Evolutionary conservation across 805 yeast species (phyloP).

Genomic region (Kuraishia hungarica): DNA sequence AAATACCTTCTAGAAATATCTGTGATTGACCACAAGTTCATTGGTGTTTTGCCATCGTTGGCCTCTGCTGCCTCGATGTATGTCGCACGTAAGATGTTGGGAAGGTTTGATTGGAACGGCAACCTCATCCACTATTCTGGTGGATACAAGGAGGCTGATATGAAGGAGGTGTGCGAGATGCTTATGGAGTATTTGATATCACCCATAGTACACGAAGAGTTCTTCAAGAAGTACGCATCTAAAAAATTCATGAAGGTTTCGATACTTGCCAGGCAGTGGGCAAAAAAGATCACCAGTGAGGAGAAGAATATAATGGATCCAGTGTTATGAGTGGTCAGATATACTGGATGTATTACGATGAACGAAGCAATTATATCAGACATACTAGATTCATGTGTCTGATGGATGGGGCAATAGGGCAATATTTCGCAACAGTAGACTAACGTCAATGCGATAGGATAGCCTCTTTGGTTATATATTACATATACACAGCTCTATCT

Average conservation of each 20-base stretch:
- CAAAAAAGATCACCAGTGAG: slow-evolving; percentile 46
- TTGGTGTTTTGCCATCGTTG: slow-evolving; percentile 66
- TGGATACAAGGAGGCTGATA: slow-evolving; percentile 68
- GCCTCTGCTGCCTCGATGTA: slow-evolving; percentile 88
- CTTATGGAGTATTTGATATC: slow-evolving; percentile 68
- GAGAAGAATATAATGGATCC: slow-evolving; percentile 33
- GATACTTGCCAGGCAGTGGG: slow-evolving; percentile 77
- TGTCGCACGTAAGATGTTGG: slow-evolving; percentile 66
- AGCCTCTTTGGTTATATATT: not conserved
- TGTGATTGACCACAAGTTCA: slow-evolving; percentile 65
- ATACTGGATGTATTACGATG: too few species aligned
- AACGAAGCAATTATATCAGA: too few species aligned
- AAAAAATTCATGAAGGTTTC: slow-evolving; percentile 84
- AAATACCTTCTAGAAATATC: slow-evolving; percentile 77
- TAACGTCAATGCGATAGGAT: not conserved
- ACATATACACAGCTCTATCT: not conserved
- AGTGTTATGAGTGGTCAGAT: slow-evolving; percentile 11
- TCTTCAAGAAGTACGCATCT: slow-evolving; percentile 87
- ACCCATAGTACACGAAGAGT: slow-evolving; percentile 86
- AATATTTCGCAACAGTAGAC: not conserved
- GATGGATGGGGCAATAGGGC: too few species aligned
- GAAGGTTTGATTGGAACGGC: slow-evolving; percentile 67
- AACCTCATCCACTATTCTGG: slow-evolving; percentile 89
- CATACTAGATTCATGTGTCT: too few species aligned
- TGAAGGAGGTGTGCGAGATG: slow-evolving; percentile 65